These are phyloP conservation scores for Alternaria tenuissima DNA, from an alignment of 2,329 filamentous ascomycete genomes.

Conservation along the genomic window DNA sequence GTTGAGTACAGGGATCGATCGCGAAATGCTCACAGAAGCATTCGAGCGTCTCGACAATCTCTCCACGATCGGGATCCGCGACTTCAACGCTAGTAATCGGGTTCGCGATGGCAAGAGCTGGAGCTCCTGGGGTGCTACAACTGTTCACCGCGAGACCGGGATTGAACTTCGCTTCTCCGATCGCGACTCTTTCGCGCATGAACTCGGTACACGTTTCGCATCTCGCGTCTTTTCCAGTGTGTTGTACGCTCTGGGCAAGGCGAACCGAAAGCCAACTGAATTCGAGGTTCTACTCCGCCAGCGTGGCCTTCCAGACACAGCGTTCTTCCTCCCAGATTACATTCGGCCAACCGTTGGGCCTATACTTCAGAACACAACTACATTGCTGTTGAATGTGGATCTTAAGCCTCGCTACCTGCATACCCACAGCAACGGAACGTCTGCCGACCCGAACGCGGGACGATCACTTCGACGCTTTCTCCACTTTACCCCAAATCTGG, in stretches of 20 bases:
- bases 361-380: constrained; percentile 58
- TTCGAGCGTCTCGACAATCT: constrained; percentile 65
- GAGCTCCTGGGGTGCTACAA: constrained; percentile 64
- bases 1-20: constrained; percentile 56
- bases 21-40: constrained; percentile 65
- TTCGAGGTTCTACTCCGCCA: constrained; percentile 59
- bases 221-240: constrained; percentile 30
- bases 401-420: constrained; percentile 11
- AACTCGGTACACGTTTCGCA: constrained; percentile 18
- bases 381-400: constrained; percentile 55
- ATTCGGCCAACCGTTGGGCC: constrained; percentile 50
- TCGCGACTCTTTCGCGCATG: constrained; percentile 10
- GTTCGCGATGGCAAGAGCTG: constrained; percentile 61
- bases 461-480: constrained; percentile 52
- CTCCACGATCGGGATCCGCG: constrained; percentile 65
- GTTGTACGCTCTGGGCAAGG: constrained; percentile 33
- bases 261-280: constrained; percentile 50
- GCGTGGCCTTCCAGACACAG: constrained; percentile 48
- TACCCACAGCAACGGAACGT: constrained; percentile 22
- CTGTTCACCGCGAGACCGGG: constrained; percentile 50
- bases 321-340: constrained; percentile 59
- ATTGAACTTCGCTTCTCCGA: constrained; percentile 22
- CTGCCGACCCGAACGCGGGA: constrained; percentile 9
- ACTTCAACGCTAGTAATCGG: constrained; percentile 63
- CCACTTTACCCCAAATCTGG: constrained; percentile 53